Conservation (phyloP, 192 early-diverging fungal species). For the Entophlyctis helioformis region DNA sequence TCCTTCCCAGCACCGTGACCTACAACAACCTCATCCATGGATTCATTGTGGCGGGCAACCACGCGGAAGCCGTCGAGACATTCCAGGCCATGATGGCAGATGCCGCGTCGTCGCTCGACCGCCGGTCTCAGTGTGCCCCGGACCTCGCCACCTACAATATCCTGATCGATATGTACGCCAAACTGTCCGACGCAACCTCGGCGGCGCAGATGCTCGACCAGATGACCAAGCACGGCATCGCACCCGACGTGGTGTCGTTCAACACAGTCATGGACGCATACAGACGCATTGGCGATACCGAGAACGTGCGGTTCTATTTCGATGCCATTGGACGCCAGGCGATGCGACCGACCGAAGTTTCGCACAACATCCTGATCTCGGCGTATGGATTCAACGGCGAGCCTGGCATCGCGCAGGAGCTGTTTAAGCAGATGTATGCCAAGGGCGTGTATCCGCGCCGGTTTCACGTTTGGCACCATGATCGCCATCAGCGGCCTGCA, state of each 20-base stretch:
- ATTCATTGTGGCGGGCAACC: no score
- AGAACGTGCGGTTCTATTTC: conserved; percentile 4
- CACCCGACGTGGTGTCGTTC: conserved; percentile 9
- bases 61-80: no score
- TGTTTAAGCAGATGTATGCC: conserved; percentile 1
- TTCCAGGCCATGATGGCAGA: no score
- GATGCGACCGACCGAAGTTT: background rate
- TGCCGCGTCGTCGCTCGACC: no score
- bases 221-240: conserved; percentile 6
- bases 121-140: no score
- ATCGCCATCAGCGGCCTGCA: conserved; percentile 2
- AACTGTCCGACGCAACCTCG: conserved; percentile 4
- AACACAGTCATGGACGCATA: conserved; percentile 5
- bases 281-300: conserved; percentile 1
- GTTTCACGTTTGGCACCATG: background rate
- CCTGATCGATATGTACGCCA: conserved; percentile 10
- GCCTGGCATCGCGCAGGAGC: background rate
- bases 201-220: conserved; percentile 8
- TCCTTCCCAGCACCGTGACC: no score
- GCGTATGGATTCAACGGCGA: conserved; percentile 2
- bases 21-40: no score
- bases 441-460: conserved; percentile 3
- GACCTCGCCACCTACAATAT: conserved; percentile 20
- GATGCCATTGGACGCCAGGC: background rate
- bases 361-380: conserved; percentile 6